Base-by-base conservation (phyloP, 306 rosid genomes). In the Prunus mongolica region DNA sequence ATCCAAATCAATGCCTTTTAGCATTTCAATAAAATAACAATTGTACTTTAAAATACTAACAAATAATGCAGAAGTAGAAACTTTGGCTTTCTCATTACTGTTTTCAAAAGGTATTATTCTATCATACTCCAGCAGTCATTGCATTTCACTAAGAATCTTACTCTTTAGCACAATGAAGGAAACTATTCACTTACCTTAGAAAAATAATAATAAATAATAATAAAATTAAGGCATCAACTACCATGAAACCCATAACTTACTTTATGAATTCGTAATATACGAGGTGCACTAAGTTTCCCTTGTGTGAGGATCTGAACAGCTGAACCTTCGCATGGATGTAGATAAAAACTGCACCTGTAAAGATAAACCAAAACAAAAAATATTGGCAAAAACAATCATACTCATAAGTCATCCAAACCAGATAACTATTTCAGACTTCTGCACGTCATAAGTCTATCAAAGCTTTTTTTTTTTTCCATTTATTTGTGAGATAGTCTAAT, bases 231-330 rank as follows among this genome's bases (percentile, higher is more conserved):
- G 61, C 62, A 75, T 52, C 18, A 78, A 73, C 22, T 49, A 54
- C 71, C 63, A 74, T 65, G 76, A 72, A 72, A 61, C 80, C 15
- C 58, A 80, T 30, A 75, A 82, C 88, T 80, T 83, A 92, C 99
- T 84, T 95, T 95, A 75, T 92, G 97, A 76, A 92, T 86, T 87
- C 99, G 87, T 86, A 95, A 86, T 75, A 95, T 95, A 63, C 99
- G 97, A 56, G 99, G 99, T 69, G 97, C 99, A 75, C 99, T 95
- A 65, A 95, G 83, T 83, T 95, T 95, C 75, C 99, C 99, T 87
- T 95, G 99, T 13, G 99, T 91, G 78, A 95, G 88, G 82, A 91
- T 89, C 89, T 90, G 99, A 73, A 86, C 80, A 32, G 92, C 72
- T 69, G 99, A 90, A 78, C 97, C 99, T 88, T 95, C 99, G 52